Conservation (phyloP, 441 rosid species). For the Viola pubescens region DNA sequence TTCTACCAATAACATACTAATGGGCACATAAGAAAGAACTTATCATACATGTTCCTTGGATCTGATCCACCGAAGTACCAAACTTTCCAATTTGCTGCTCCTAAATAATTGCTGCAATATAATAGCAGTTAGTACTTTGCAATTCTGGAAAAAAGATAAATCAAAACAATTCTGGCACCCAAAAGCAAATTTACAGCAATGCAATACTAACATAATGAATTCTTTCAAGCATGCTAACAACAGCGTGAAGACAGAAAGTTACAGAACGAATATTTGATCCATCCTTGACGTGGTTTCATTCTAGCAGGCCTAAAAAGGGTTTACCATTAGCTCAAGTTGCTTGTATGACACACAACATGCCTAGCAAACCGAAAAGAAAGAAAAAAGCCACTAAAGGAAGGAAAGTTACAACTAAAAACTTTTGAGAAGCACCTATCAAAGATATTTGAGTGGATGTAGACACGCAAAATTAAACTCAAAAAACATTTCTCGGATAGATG, state of each 20-base stretch:
- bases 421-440: too few relatives aligned
- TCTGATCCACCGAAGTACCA: constrained; percentile 57
- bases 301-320: neutral
- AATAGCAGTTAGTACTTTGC: constrained; percentile 2
- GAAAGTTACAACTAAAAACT: too few relatives aligned
- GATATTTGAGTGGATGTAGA: neutral
- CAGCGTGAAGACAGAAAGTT: neutral
- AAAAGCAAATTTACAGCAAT: too few relatives aligned
- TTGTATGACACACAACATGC: neutral
- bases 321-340: neutral
- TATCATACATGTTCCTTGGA: constrained; percentile 60
- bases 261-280: neutral
- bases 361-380: constrained; percentile 1
- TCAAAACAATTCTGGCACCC: too few relatives aligned
- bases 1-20: constrained; percentile 5
- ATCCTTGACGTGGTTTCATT: neutral
- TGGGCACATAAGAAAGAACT: constrained; percentile 10
- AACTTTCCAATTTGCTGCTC: constrained; percentile 50
- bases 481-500: constrained; percentile 1
- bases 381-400: too few relatives aligned
- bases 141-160: neutral
- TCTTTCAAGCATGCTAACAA: neutral
- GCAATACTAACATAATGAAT: neutral
- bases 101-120: constrained; percentile 45
- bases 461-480: neutral